Evolutionary conservation across 371 early-diverging fungal species (phyloP).

Genomic region (Lichtheimia ramosa): DNA sequence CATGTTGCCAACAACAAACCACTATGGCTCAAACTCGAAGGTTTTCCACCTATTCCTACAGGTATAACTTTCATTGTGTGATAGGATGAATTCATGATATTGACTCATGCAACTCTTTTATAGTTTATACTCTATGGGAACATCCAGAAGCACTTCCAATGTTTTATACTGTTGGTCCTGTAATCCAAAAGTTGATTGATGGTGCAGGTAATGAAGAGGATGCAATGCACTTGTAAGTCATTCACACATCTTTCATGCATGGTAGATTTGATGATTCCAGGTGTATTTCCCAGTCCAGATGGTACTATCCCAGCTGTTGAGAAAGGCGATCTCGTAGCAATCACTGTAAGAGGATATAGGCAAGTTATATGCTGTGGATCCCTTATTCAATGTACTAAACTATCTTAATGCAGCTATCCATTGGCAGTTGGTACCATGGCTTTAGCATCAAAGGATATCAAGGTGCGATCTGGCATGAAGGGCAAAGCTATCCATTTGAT

Average conservation of each 20-base stretch:
- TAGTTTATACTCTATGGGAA: constrained; percentile 69
- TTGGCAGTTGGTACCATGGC: constrained; percentile 64
- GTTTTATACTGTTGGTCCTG: constrained; percentile 62
- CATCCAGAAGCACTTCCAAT: constrained; percentile 60
- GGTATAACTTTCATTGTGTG: constrained; percentile 16
- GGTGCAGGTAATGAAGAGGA: constrained; percentile 54
- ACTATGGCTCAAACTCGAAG: constrained; percentile 59
- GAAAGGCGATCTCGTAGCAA: constrained; percentile 53
- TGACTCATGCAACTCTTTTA: not conserved
- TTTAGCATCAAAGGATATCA: constrained; percentile 44
- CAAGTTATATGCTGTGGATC: constrained; percentile 22
- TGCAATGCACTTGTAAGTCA: constrained; percentile 9
- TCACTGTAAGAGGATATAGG: constrained; percentile 54
- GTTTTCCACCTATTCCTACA: constrained; percentile 36
- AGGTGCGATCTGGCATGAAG: constrained; percentile 56
- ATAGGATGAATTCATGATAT: not conserved
- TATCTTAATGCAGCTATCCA: constrained; percentile 46
- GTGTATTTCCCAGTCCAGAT: constrained; percentile 49
- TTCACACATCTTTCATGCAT: no score
- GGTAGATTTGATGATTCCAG: constrained; percentile 66
- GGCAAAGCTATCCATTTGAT: constrained; percentile 72
- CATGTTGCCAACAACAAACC: constrained; percentile 57
- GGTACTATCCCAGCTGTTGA: constrained; percentile 45
- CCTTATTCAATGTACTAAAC: no score
- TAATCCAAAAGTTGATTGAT: constrained; percentile 59